Base-by-base conservation (phyloP, 169 alveolate species). In the Amoebophrya sp. region DNA sequence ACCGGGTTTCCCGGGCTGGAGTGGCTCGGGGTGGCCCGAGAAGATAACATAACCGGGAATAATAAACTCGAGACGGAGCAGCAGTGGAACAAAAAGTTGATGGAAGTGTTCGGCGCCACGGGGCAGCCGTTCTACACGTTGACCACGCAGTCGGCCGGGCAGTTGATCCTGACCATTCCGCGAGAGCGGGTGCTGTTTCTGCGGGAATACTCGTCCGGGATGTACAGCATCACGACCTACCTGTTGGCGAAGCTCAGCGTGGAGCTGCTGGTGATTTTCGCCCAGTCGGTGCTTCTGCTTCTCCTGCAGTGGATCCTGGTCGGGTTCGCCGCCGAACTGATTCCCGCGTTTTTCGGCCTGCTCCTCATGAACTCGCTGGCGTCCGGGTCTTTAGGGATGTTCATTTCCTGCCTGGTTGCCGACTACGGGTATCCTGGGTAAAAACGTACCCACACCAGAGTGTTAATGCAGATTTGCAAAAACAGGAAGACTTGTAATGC, bases 151-250 rank as follows among this genome's bases (percentile, higher is more conserved):
- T 47, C 66, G 7, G 66, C 66, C 29, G 18, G 29, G 29, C 66
- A 47, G 66, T 47, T 47, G 7, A 47, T 47, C 66, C 66, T 40
- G 77, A 54, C 54, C 40, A 39, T 29, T 53, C 91, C 91, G 77
- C 39, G 77, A 35, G 40, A 89, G 91, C 91, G 91, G 32, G 91
- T 35, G 29, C n/a, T 89, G 55, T 89, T 89, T 32, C 23, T 89
- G 77, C 91, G 91, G 39, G 91, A 89, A 38, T 89, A 89, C 38
- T 35, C 77, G 25, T 7, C 91, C 0, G 41, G 41, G 3, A 40
- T 89, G 91, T 89, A 89, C 77, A 35, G 55, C 12, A 54, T 54
- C 32, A 39, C 41, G 54, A 35, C 77, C 77, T 89, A 89, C 38
- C 77, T 89, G 2, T 29, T 40, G 41, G 40, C 91, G 77, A 89